Evolutionary conservation across 345 rosid genomes (phyloP).

Genomic region (Eucalyptus fibrosa): DNA sequence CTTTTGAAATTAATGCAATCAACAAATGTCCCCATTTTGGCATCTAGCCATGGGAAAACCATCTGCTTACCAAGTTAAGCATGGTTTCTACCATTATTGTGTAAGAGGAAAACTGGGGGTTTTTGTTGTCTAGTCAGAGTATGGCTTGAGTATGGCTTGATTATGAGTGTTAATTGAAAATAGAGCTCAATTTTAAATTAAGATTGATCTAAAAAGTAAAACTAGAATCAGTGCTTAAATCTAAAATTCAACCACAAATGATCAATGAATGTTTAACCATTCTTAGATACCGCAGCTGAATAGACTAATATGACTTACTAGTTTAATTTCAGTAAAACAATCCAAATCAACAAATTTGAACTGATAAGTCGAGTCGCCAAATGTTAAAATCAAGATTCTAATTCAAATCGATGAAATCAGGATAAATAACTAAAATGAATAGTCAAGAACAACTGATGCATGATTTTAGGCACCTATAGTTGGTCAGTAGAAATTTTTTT

Average conservation of each 20-base stretch:
- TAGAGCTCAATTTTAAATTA: not conserved
- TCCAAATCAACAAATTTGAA: not conserved
- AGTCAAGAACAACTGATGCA: not conserved
- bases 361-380: not conserved
- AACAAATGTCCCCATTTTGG: not conserved
- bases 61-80: not conserved
- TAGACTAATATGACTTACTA: not conserved
- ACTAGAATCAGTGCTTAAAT: not conserved
- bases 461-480: not conserved
- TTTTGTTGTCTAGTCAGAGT: not conserved
- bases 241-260: not conserved
- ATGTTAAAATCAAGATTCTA: not conserved
- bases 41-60: not conserved
- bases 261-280: not conserved
- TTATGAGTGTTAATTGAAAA: not conserved
- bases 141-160: not conserved
- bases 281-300: not conserved
- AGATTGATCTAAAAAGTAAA: not conserved
- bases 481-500: not conserved
- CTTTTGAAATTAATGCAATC: not conserved
- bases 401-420: not conserved
- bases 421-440: not conserved
- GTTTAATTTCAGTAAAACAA: not conserved
- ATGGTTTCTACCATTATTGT: not conserved
- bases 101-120: not conserved